Evolutionary conservation across 306 rosid genomes (phyloP).

Genomic region (Ochetophila trinervis): DNA sequence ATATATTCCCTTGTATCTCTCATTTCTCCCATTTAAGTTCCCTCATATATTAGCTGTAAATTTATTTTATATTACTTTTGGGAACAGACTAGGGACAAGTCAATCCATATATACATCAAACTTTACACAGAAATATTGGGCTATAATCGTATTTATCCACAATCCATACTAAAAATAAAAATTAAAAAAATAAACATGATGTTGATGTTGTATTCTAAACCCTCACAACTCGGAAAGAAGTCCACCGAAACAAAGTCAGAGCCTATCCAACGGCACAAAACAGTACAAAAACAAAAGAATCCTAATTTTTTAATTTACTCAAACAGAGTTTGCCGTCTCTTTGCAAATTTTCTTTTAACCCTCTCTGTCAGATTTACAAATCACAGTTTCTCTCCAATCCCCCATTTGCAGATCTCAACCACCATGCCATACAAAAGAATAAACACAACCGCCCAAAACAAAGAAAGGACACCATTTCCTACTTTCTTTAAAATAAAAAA

Average conservation of each 20-base stretch:
- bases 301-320: slow-evolving; percentile 19
- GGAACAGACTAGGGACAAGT: too few species aligned
- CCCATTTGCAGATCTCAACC: slow-evolving; percentile 29
- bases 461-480: slow-evolving; percentile 45
- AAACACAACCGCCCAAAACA: slow-evolving; percentile 47
- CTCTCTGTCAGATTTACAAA: slow-evolving; percentile 25
- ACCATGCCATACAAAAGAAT: slow-evolving; percentile 35
- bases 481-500: slow-evolving; percentile 45
- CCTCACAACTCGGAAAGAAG: background rate
- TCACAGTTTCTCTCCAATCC: slow-evolving; percentile 32
- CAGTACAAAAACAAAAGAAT: slow-evolving; percentile 34
- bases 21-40: too few species aligned
- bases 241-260: background rate
- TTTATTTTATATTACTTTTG: too few species aligned
- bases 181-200: too few species aligned
- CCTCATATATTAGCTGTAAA: too few species aligned
- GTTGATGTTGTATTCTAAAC: too few species aligned
- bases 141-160: background rate
- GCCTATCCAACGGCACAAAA: slow-evolving; percentile 7
- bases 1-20: too few species aligned
- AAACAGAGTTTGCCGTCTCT: slow-evolving; percentile 53
- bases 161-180: background rate
- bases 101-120: too few species aligned
- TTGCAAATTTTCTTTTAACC: slow-evolving; percentile 29
- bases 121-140: too few species aligned